Conservation (phyloP, 192 early-diverging fungal species). For the Paraglomus brasilianum region DNA sequence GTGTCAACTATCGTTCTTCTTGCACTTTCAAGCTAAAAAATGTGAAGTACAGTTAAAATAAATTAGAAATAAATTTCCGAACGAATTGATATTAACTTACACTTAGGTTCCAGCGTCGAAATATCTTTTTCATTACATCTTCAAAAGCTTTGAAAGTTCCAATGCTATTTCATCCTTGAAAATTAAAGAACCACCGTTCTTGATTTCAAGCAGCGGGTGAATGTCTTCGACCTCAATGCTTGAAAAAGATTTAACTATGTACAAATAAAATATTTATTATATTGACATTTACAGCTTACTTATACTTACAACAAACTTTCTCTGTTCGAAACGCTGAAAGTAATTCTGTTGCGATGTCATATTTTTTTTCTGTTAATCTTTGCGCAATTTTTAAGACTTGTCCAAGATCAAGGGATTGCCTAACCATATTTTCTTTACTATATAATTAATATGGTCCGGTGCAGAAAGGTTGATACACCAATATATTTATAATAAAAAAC, state of each 20-base stretch:
- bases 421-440: slow-evolving; percentile 15
- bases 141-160: slow-evolving; percentile 8
- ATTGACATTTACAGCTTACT: not conserved
- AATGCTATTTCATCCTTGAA: slow-evolving; percentile 6
- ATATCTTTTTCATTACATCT: slow-evolving; percentile 19
- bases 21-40: too few species aligned
- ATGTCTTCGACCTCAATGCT: not conserved
- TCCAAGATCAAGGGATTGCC: not conserved
- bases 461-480: too few species aligned
- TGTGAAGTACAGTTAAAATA: too few species aligned
- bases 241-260: slow-evolving; percentile 15
- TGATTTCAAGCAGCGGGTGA: too few species aligned
- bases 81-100: too few species aligned
- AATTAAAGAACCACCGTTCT: slow-evolving; percentile 5
- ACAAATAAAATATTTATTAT: slow-evolving; percentile 20
- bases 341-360: slow-evolving; percentile 8
- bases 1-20: slow-evolving; percentile 3
- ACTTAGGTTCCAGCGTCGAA: slow-evolving; percentile 13
- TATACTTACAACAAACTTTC: not conserved
- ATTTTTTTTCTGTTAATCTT: not conserved
- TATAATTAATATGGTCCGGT: too few species aligned
- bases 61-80: too few species aligned
- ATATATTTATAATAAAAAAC: too few species aligned
- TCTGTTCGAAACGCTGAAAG: slow-evolving; percentile 4
- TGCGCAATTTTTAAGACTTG: slow-evolving; percentile 11